Evolutionary conservation across 768 basidiomycete genomes (phyloP).

Genomic region (Phaeotremella fagi): DNA sequence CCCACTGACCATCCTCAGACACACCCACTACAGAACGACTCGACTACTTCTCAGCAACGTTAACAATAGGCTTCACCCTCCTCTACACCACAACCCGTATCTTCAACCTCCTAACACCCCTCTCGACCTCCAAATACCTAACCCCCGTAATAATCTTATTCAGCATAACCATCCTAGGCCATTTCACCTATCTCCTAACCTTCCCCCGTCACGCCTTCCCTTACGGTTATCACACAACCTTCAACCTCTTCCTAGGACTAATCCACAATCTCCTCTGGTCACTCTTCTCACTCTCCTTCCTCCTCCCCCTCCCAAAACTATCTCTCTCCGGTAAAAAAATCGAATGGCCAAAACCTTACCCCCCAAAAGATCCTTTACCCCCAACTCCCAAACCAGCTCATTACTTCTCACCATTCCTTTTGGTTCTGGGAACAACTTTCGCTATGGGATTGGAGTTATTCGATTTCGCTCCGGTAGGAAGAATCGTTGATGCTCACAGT

Average conservation of each 20-base stretch:
- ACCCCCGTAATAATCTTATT: conserved; percentile 39
- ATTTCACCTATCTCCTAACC: conserved; percentile 71
- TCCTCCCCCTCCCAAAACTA: conserved; percentile 52
- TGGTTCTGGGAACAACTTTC: conserved; percentile 65
- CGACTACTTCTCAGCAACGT: conserved; percentile 92
- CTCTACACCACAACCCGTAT: conserved; percentile 73
- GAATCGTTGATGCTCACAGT: conserved; percentile 81
- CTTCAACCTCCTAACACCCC: conserved; percentile 63
- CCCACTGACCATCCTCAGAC: conserved; percentile 63
- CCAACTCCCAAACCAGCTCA: conserved; percentile 21
- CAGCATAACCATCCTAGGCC: conserved; percentile 60
- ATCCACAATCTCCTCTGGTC: conserved; percentile 79
- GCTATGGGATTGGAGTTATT: conserved; percentile 79
- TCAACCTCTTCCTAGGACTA: conserved; percentile 72
- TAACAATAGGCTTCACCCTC: conserved; percentile 73
- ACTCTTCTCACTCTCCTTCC: conserved; percentile 55
- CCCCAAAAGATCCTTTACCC: conserved; percentile 34
- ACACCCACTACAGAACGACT: conserved; percentile 74
- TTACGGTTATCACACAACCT: conserved; percentile 86
- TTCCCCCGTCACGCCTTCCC: conserved; percentile 69
- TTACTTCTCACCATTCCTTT: conserved; percentile 19
- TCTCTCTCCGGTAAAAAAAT: conserved; percentile 48
- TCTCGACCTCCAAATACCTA: conserved; percentile 14
- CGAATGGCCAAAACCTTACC: conserved; percentile 54
- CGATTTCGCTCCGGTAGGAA: conserved; percentile 77